Conservation (phyloP, 805 yeast genomes). For the Maudiozyma barnettii region DNA sequence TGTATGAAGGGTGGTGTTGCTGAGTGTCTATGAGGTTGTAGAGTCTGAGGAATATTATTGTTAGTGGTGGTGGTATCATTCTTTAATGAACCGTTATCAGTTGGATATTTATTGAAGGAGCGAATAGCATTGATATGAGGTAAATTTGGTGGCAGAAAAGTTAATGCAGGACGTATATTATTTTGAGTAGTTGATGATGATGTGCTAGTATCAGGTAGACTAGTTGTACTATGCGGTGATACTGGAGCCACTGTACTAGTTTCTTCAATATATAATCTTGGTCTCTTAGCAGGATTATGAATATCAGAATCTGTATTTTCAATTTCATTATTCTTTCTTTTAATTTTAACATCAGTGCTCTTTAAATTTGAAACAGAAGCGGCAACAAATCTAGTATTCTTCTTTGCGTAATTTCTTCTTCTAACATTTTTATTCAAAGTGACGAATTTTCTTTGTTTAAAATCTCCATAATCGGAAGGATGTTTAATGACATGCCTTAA, state of each 20-base stretch:
- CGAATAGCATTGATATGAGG: neutral
- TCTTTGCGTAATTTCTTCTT: constrained; percentile 1
- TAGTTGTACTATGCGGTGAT: neutral
- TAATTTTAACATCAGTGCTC: neutral
- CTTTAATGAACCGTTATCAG: too few relatives aligned
- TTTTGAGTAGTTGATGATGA: neutral
- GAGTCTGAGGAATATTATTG: neutral
- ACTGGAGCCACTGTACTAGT: neutral
- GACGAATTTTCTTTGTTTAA: constrained; percentile 29
- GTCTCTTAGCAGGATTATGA: neutral
- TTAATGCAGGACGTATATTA: too few relatives aligned
- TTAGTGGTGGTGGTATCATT: neutral
- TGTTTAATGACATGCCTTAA: constrained; percentile 6
- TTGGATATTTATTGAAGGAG: neutral
- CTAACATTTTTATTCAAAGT: constrained; percentile 2
- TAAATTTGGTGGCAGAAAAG: neutral
- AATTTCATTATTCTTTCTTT: neutral
- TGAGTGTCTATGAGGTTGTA: neutral
- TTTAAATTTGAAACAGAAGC: neutral
- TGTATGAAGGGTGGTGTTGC: neutral
- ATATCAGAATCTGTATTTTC: neutral
- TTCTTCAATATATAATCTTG: neutral
- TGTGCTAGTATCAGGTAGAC: neutral
- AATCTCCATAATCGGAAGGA: constrained; percentile 60
- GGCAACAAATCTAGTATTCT: neutral